Base-by-base conservation (phyloP, 106 monocot genomes). In the Apostasia ramifera region DNA sequence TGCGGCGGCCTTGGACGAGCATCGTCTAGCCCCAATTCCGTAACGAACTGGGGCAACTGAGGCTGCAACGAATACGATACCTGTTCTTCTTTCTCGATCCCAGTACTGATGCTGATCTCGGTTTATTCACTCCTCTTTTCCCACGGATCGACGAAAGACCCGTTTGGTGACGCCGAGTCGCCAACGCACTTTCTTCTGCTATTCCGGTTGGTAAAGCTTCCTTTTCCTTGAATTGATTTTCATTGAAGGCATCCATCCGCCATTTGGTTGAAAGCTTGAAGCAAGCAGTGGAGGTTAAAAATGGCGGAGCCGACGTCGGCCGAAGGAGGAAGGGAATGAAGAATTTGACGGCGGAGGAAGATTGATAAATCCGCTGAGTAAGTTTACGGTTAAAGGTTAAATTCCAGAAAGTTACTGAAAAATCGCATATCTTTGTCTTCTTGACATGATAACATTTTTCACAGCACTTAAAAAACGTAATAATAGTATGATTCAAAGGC, bases 1-100 rank as follows among this genome's bases (percentile, higher is more conserved):
- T 48, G n/a, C 15, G 15, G 13, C 65, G 48, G 37, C 48, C 65
- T 65, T 65, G 46, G 47, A 65, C 37, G 46, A 37, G 65, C 65
- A 65, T 65, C 43, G 13, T 48, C 50, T 65, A 26, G 48, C 26
- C 6, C 15, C 65, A 37, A 65, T 15, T 65, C 8, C 0, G 48
- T 47, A 65, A 7, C 46, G 26, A 37, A 62, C 3, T 38, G 8
- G 50, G 50, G 50, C 6, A 50, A 8, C 6, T 50, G 50, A 8
- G 6, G 6, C 8, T 4, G 6, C 8, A 62, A 44, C 44, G 62
- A 62, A 44, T 6, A 12, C 9, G 44, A 10, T 4, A 11, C 44
- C 62, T 65, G 2, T 8, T 8, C 50, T 50, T 41, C 8, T 48
- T 2, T 14, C 3, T 65, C 47, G n/a, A 26, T 14, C 26, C 37